These are phyloP conservation scores for Puccinia hordei DNA, from an alignment of 1,284 basidiomycete genomes.

Conservation along the genomic window DNA sequence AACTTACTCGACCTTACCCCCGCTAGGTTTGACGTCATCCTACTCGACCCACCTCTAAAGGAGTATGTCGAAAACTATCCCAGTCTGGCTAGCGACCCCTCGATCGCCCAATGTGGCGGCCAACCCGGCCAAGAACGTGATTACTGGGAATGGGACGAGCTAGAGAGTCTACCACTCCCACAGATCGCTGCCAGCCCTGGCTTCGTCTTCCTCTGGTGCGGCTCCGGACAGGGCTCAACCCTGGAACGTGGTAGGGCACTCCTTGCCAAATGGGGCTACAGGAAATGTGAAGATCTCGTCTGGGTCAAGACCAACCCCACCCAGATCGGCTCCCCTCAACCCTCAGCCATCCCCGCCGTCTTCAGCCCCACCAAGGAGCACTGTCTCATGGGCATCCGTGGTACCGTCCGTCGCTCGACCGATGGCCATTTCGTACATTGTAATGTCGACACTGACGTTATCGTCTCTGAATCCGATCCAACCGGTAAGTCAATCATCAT, in stretches of 20 bases:
- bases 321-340: constrained; percentile 8
- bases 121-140: constrained; percentile 12
- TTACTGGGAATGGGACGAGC: constrained; percentile 75
- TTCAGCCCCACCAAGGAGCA: constrained; percentile 90
- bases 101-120: constrained; percentile 9
- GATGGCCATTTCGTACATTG: constrained; percentile 97
- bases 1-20: constrained; percentile 65
- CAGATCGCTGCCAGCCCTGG: constrained; percentile 83
- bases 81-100: constrained; percentile 55
- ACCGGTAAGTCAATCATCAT: constrained; percentile 6
- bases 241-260: constrained; percentile 89
- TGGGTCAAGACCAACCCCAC: constrained; percentile 60
- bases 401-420: constrained; percentile 88
- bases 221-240: constrained; percentile 83
- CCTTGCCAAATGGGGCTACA: constrained; percentile 89
- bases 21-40: constrained; percentile 85
- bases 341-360: constrained; percentile 59
- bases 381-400: constrained; percentile 96
- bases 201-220: constrained; percentile 96
- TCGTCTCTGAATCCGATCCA: constrained; percentile 48
- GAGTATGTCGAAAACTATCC: constrained; percentile 64
- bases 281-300: constrained; percentile 88
- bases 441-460: constrained; percentile 72
- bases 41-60: constrained; percentile 81
- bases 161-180: constrained; percentile 79